A percentile compares a stretch with the other conserved stretches of the same genome.
Evolutionary conservation across 2,329 filamentous ascomycete species (phyloP).

Genomic region (Monosporascus sp.): DNA sequence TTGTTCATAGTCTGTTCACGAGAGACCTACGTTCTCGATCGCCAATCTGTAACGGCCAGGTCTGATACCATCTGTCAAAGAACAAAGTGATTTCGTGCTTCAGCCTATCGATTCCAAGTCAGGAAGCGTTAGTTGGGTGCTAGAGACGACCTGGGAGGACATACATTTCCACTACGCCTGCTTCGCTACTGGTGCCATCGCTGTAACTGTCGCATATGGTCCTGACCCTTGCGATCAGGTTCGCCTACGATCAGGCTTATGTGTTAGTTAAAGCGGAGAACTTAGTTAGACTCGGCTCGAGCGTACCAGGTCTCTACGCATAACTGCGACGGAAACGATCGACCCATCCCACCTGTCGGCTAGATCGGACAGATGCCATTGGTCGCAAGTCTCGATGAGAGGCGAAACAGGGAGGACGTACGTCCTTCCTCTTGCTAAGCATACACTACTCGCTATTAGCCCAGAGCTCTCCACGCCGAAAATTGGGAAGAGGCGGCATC

Average conservation of each 20-base stretch:
- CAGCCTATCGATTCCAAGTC: constrained; percentile 13
- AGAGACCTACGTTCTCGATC: constrained; percentile 37
- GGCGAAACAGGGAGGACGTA: constrained; percentile 64
- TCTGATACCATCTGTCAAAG: constrained; percentile 32
- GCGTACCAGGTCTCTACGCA: constrained; percentile 59
- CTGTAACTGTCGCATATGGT: constrained; percentile 55
- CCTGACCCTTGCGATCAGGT: constrained; percentile 52
- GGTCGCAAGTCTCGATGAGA: constrained; percentile 61
- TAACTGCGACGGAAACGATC: constrained; percentile 65
- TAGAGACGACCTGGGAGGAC: constrained; percentile 10
- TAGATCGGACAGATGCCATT: constrained; percentile 60
- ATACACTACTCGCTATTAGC: constrained; percentile 44
- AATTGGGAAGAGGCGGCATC: constrained; percentile 9
- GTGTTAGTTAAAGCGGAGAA: background rate
- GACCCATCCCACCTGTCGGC: constrained; percentile 64
- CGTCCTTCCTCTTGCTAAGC: constrained; percentile 61
- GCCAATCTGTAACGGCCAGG: constrained; percentile 45
- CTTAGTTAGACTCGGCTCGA: background rate
- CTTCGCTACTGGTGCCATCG: constrained; percentile 42
- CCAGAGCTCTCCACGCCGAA: background rate
- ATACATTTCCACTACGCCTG: constrained; percentile 48
- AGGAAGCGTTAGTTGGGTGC: background rate
- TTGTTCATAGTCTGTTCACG: constrained; percentile 7
- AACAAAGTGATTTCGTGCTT: constrained; percentile 28
- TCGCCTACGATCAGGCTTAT: constrained; percentile 33